Evolutionary conservation across 2,329 filamentous ascomycete species (phyloP).

Genomic region (Chaetomium strumarium): DNA sequence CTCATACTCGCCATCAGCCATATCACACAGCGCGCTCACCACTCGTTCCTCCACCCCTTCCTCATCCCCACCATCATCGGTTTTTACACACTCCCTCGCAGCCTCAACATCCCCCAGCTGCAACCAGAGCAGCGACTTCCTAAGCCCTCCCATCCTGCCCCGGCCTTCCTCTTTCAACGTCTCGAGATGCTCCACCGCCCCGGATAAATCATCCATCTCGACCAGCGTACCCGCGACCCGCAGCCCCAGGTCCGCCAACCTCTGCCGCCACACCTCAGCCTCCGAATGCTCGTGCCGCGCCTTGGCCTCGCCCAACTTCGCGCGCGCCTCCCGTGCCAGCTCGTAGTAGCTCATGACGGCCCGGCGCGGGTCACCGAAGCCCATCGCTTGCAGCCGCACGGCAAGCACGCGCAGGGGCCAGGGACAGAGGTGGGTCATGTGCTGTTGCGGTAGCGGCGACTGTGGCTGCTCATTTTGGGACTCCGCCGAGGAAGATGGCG

Average conservation of each 20-base stretch:
- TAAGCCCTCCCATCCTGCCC: conserved; percentile 36
- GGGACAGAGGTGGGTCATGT: conserved; percentile 60
- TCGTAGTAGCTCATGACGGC: conserved; percentile 90
- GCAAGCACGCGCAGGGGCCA: conserved; percentile 82
- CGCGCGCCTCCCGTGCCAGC: conserved; percentile 70
- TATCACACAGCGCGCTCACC: conserved; percentile 63
- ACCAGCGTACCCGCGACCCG: conserved; percentile 61
- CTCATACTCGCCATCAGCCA: conserved; percentile 71
- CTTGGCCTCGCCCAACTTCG: conserved; percentile 46
- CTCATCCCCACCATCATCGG: conserved; percentile 32
- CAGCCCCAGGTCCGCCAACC: conserved; percentile 70
- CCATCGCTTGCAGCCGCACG: conserved; percentile 77
- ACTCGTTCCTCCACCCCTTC: conserved; percentile 44
- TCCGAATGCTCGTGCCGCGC: conserved; percentile 46
- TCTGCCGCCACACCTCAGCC: conserved; percentile 59
- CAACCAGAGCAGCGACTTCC: conserved; percentile 65
- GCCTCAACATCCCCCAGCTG: conserved; percentile 70
- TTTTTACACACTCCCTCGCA: conserved; percentile 54
- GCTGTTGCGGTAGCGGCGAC: neutral
- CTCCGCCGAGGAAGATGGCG: conserved; percentile 28
- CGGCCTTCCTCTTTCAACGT: conserved; percentile 42
- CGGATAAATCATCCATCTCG: conserved; percentile 82
- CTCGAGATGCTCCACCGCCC: conserved; percentile 67
- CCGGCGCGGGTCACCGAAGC: conserved; percentile 75
- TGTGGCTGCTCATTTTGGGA: conserved; percentile 31